These are phyloP conservation scores for Metrosideros polymorpha DNA, from an alignment of 441 rosid species.

Conservation along the genomic window DNA sequence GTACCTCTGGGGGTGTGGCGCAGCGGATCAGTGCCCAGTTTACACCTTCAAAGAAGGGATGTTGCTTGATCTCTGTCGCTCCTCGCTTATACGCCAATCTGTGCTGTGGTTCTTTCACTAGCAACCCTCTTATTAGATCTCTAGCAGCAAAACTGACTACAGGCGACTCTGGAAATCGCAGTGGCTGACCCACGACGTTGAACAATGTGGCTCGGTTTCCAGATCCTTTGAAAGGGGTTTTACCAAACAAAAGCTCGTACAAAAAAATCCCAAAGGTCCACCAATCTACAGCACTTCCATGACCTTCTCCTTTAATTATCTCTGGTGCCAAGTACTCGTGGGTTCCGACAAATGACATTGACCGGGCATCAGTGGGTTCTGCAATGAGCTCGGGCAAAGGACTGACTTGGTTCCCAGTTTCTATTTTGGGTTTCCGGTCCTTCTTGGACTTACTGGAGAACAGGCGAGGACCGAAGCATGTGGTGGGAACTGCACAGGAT, in stretches of 20 bases:
- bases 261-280: constrained; percentile 92
- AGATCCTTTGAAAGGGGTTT: constrained; percentile 89
- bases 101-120: constrained; percentile 86
- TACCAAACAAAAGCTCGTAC: constrained; percentile 81
- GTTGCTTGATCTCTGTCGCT: constrained; percentile 94
- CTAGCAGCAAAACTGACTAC: constrained; percentile 81
- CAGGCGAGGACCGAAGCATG: constrained; percentile 77
- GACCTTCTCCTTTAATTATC: constrained; percentile 94
- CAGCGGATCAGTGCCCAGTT: constrained; percentile 97
- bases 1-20: constrained; percentile 88
- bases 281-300: constrained; percentile 97
- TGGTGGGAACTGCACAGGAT: constrained; percentile 65
- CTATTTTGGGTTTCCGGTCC: constrained; percentile 63
- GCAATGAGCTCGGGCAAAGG: constrained; percentile 83
- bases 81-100: constrained; percentile 79
- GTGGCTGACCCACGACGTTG: constrained; percentile 93
- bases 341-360: constrained; percentile 97
- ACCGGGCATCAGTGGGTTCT: constrained; percentile 86
- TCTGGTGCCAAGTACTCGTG: constrained; percentile 94
- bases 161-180: constrained; percentile 78
- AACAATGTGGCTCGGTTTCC: constrained; percentile 86
- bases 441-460: constrained; percentile 77
- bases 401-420: constrained; percentile 67
- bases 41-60: constrained; percentile 90
- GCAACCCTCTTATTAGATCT: constrained; percentile 76